phyloP scores from a whole-genome alignment of 371 early-diverging fungal species.

The Haplosporangium sp. region DNA sequence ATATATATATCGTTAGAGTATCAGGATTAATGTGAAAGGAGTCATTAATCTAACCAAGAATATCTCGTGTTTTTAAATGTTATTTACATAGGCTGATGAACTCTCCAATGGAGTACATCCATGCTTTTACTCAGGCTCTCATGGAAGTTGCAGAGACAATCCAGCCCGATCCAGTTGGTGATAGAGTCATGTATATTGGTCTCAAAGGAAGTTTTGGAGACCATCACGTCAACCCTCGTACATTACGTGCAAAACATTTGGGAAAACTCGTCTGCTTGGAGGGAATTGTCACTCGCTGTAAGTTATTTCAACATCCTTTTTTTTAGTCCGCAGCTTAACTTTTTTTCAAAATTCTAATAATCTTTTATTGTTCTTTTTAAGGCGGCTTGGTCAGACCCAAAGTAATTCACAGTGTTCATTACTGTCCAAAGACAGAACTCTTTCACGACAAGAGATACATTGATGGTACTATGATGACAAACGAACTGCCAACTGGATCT shows the following conservation, averaged over 20 bases:
- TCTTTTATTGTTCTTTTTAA: slow-evolving; percentile 26
- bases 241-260: slow-evolving; percentile 85
- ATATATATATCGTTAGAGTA: no score
- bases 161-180: slow-evolving; percentile 55
- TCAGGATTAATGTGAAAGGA: background rate
- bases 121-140: slow-evolving; percentile 87
- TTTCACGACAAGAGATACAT: slow-evolving; percentile 93
- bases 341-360: background rate
- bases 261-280: slow-evolving; percentile 96
- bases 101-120: slow-evolving; percentile 86
- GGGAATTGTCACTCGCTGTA: slow-evolving; percentile 98
- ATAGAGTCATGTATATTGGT: slow-evolving; percentile 76
- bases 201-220: slow-evolving; percentile 96
- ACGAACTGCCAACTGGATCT: slow-evolving; percentile 76
- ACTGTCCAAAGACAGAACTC: slow-evolving; percentile 83
- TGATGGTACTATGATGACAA: slow-evolving; percentile 80
- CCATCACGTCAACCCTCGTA: slow-evolving; percentile 91
- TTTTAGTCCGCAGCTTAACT: background rate
- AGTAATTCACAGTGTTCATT: slow-evolving; percentile 95
- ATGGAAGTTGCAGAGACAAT: slow-evolving; percentile 67
- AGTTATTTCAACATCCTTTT: slow-evolving; percentile 14
- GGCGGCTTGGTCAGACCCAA: slow-evolving; percentile 98
- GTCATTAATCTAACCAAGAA: background rate
- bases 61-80: background rate
- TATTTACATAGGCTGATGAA: slow-evolving; percentile 69